Conservation (phyloP, 768 basidiomycete species). For the Kwoniella sp. region DNA sequence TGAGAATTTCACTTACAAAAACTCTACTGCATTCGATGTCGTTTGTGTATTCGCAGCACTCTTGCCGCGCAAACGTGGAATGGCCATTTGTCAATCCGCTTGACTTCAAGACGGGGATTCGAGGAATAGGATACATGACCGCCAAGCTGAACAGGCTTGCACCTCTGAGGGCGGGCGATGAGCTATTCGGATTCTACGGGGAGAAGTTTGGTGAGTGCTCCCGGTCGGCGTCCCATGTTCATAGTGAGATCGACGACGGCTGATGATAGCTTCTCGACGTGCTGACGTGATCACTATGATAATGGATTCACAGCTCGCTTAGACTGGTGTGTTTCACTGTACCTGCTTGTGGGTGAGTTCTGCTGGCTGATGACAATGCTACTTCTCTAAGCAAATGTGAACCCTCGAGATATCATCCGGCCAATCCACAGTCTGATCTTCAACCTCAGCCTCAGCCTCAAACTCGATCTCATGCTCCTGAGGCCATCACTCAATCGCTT, state of each 20-base stretch:
- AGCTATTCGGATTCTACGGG: constrained; percentile 11
- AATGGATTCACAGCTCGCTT: neutral
- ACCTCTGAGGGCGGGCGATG: neutral
- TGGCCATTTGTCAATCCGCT: constrained; percentile 4
- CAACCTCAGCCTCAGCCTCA: too few relatives aligned
- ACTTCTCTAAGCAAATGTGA: neutral
- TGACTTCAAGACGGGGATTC: constrained; percentile 1
- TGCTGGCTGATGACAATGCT: neutral
- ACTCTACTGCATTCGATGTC: neutral
- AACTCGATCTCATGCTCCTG: neutral
- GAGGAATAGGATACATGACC: constrained; percentile 5
- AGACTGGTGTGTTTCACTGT: neutral
- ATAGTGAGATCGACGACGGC: too few relatives aligned
- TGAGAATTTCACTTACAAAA: too few relatives aligned
- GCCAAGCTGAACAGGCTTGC: neutral
- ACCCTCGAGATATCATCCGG: neutral
- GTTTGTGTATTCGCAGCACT: constrained; percentile 1
- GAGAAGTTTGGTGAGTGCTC: constrained; percentile 9
- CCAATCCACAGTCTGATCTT: too few relatives aligned
- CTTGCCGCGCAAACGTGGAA: neutral
- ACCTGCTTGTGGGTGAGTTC: too few relatives aligned
- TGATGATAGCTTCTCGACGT: too few relatives aligned
- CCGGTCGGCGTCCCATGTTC: too few relatives aligned
- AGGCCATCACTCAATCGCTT: neutral
- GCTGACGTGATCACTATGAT: neutral